These are phyloP conservation scores for Epichloe typhina DNA, from an alignment of 2,329 filamentous ascomycete genomes.

Conservation along the genomic window DNA sequence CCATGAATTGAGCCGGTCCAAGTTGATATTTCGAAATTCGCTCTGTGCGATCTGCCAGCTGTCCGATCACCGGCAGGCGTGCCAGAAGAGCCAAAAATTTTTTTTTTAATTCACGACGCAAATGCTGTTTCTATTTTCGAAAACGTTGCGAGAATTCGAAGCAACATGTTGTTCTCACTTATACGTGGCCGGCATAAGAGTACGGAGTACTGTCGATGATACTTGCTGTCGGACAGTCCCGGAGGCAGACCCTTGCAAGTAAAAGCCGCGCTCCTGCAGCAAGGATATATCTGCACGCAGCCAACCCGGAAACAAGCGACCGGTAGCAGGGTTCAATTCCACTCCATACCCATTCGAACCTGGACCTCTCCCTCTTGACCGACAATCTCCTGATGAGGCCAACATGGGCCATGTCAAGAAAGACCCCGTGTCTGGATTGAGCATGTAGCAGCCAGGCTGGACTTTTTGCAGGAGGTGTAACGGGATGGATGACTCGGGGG, in stretches of 20 bases:
- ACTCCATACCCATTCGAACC: neutral
- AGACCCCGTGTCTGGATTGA: neutral
- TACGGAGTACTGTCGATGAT: neutral
- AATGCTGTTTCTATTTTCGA: too few relatives aligned
- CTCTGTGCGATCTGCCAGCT: neutral
- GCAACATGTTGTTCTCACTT: too few relatives aligned
- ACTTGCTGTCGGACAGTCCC: slow-evolving; percentile 1
- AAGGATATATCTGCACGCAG: neutral
- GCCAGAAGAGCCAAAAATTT: neutral
- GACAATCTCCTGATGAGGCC: neutral
- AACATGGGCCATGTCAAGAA: neutral
- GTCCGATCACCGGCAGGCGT: neutral
- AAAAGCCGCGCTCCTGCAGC: slow-evolving; percentile 1
- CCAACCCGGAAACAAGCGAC: slow-evolving; percentile 4
- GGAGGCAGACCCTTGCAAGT: neutral
- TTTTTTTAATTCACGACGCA: too few relatives aligned
- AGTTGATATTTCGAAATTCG: neutral
- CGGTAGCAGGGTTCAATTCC: neutral
- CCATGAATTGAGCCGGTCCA: neutral
- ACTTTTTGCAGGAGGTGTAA: neutral
- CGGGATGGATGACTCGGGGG: neutral
- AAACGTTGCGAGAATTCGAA: neutral
- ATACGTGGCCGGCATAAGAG: neutral
- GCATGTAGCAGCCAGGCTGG: neutral
- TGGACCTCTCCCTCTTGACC: neutral